Base-by-base conservation (phyloP, 257 asterid genomes). In the Fraxinus cuspidata region DNA sequence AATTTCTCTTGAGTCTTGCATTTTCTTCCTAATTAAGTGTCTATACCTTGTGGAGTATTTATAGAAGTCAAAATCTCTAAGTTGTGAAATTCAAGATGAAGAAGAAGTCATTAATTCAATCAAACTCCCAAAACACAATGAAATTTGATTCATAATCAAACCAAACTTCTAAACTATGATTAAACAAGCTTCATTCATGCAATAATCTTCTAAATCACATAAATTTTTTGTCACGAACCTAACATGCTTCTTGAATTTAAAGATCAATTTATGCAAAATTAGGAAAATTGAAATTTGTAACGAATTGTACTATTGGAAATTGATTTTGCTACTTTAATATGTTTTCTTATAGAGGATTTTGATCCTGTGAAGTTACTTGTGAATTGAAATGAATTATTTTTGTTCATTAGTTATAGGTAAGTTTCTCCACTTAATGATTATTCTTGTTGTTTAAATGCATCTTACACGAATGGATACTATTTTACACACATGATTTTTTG, bases 191-290 rank as follows among this genome's bases (percentile, higher is more conserved):
- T n/a, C n/a, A n/a, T n/a, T n/a, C n/a, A n/a, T n/a, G n/a, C n/a
- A n/a, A n/a, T n/a, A n/a, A n/a, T n/a, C n/a, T n/a, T n/a, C n/a
- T n/a, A n/a, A n/a, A n/a, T n/a, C n/a, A n/a, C n/a, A n/a, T n/a
- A n/a, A n/a, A n/a, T n/a, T n/a, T n/a, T n/a, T n/a, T n/a, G n/a
- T n/a, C n/a, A n/a, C n/a, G n/a, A n/a, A n/a, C n/a, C n/a, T n/a
- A n/a, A n/a, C n/a, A n/a, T n/a, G n/a, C n/a, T 71, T 76, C 7
- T 51, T 64, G 8, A 80, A 63, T 74, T 75, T 27, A 73, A 32
- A 74, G 38, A 42, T 42, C 23, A 58, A 32, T 42, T 71, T 16
- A 44, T 68, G 18, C 18, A 69, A 64, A 53, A 25, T 69, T 63
- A 34, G 53, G 38, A 49, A 27, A 10, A 2, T 56, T 79, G 40